Base-by-base conservation (phyloP, 371 early-diverging fungal genomes). In the Lichtheimia ramosa region DNA sequence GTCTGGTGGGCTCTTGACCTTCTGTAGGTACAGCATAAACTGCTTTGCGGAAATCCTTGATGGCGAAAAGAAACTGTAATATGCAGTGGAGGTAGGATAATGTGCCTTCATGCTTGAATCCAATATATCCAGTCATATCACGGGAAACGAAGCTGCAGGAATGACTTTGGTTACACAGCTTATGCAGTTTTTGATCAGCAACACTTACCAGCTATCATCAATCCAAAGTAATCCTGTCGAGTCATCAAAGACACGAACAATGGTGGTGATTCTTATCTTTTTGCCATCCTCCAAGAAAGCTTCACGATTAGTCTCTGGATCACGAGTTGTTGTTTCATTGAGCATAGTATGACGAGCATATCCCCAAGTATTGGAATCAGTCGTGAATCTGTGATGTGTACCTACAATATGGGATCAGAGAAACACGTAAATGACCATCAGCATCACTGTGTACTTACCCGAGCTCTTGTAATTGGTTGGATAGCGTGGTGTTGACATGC, bases 81-180 rank as follows among this genome's bases (percentile, higher is more conserved):
- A 99, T 82, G 46, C 98, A 96, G 82, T 99, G 99, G 92, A 99
- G 94, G 73, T 99, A 99, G 81, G 99, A 99, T 2, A 34, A 8
- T 0, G 99, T 99, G 0, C 99, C 99, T 5, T 99, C 99, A 71
- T 99, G 99, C 57, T 89, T 89, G 59, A 99, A 77, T 0, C 99
- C 99, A 18, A 97, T 92, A 71, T 83, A 92, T 13, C 98, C 98
- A 10, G 97, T 96, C 68, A 86, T 85, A 51, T 87, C 83, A 70
- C 91, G 91, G 27, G 97, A 94, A 69, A 93, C 92, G 66, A 89
- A 95, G 63, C 89, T 90, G 48, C 42, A 56, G 3, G 13, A 16
- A 49, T 21, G 49, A 20, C 0, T 7, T 52, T 20, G 39, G 18
- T 18, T 21, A 39, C n/a, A 53, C 5, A 10, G 6, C 0, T 13